Base-by-base conservation (phyloP, 306 rosid genomes). In the Corylus americana region DNA sequence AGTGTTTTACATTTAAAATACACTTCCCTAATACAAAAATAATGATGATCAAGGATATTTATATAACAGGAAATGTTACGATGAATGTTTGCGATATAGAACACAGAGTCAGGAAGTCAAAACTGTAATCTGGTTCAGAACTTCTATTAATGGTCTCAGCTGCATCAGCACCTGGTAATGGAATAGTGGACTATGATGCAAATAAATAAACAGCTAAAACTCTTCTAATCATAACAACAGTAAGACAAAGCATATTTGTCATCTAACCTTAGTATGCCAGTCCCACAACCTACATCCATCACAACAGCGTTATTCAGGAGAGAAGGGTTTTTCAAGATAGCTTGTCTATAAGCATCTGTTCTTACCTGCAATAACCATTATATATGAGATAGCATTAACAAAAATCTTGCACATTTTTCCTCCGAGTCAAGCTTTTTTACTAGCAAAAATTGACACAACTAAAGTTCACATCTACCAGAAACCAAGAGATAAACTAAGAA, bases 261-360 rank as follows among this genome's bases (percentile, higher is more conserved):
- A 75, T 83, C 90, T 88, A 81, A 95, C 98, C 98, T 95, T 44
- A 95, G 93, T 58, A 95, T 90, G 78, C 96, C 94, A 74, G 98
- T 93, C 81, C 99, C 98, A 78, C 98, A 95, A 66, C 99, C 99
- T 39, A 95, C 96, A 78, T 95, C 97, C 94, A 95, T 83, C 74
- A 95, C 97, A 7, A 90, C 87, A 31, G 96, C 94, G 74, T 89
- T 86, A 27, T 84, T 88, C 70, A 93, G 71, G 48, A 95, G 93
- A 79, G 97, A 93, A 8, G 96, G 98, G 58, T 95, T 95, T 81
- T 89, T 77, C 82, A 90, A 84, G 76, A 95, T 88, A 77, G 96
- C 94, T 76, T 93, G 88, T 69, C 93, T 87, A 79, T 95, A 95
- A 74, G 98, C 96, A 77, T 93, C 99, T 87, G 83, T 95, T 88